Conservation (phyloP, 2,329 filamentous ascomycete species). For the Aspergillus thermomutatus region DNA sequence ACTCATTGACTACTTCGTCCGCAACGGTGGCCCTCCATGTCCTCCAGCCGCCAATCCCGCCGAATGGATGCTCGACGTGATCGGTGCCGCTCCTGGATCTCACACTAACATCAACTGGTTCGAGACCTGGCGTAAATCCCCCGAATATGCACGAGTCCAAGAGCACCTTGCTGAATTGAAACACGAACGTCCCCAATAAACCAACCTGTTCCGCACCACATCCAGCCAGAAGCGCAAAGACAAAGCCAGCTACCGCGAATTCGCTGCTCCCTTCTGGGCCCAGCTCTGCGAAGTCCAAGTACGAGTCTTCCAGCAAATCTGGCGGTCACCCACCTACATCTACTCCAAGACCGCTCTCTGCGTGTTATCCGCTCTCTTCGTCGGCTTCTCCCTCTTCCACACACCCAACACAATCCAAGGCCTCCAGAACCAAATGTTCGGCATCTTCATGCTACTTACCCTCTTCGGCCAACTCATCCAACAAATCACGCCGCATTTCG, state of each 20-base stretch:
- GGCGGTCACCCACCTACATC: conserved; percentile 78
- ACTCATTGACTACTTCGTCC: conserved; percentile 58
- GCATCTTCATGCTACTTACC: conserved; percentile 69
- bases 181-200: no score
- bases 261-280: conserved; percentile 64
- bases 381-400: conserved; percentile 73
- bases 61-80: conserved; percentile 61
- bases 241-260: conserved; percentile 62
- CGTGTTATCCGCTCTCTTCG: conserved; percentile 66
- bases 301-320: conserved; percentile 82
- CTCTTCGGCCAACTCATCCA: conserved; percentile 51
- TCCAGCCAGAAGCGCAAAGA: conserved; percentile 53
- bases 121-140: conserved; percentile 54
- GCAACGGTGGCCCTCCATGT: conserved; percentile 46
- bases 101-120: conserved; percentile 58
- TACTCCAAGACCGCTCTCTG: conserved; percentile 70
- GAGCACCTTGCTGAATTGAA: conserved; percentile 55
- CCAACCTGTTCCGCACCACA: no score
- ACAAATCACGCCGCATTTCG: conserved; percentile 71
- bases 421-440: conserved; percentile 78
- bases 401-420: conserved; percentile 69
- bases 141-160: conserved; percentile 52
- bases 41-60: conserved; percentile 44
- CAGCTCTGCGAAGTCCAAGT: conserved; percentile 64
- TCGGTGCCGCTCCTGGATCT: conserved; percentile 49